These are phyloP conservation scores for Arthrobotrys conoides DNA, from an alignment of 2,329 filamentous ascomycete species.

Conservation along the genomic window DNA sequence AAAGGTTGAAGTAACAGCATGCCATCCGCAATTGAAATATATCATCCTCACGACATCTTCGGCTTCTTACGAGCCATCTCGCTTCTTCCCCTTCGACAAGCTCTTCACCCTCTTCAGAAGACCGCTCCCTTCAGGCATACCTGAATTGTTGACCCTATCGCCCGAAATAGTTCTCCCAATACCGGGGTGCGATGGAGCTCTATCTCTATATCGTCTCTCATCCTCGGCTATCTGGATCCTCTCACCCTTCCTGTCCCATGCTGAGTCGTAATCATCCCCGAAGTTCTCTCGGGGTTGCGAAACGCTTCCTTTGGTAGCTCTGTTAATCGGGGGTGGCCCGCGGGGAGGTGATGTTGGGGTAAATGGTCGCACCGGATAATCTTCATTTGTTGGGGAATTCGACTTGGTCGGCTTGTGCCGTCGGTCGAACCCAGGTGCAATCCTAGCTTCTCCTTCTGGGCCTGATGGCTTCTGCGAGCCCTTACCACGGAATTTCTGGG, in stretches of 20 bases:
- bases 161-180: constrained; percentile 59
- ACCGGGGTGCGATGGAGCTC: constrained; percentile 62
- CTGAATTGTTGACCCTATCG: constrained; percentile 37
- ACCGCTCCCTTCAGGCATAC: constrained; percentile 58
- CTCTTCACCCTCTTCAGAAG: constrained; percentile 65
- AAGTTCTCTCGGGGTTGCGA: constrained; percentile 79
- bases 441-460: constrained; percentile 38
- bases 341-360: constrained; percentile 64
- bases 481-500: constrained; percentile 84
- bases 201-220: constrained; percentile 67
- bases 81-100: constrained; percentile 65
- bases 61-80: constrained; percentile 58
- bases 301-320: constrained; percentile 65
- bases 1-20: constrained; percentile 11
- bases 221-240: constrained; percentile 69
- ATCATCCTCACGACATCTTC: constrained; percentile 1
- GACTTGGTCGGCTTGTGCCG: constrained; percentile 62
- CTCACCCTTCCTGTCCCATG: constrained; percentile 76
- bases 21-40: not conserved
- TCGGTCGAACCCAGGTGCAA: constrained; percentile 55
- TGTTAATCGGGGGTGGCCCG: constrained; percentile 65
- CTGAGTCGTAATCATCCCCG: constrained; percentile 82
- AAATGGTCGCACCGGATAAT: constrained; percentile 61
- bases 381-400: constrained; percentile 60
- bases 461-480: constrained; percentile 35